phyloP scores from a whole-genome alignment of 1,139 yeast species.

The Pichia sp. region DNA sequence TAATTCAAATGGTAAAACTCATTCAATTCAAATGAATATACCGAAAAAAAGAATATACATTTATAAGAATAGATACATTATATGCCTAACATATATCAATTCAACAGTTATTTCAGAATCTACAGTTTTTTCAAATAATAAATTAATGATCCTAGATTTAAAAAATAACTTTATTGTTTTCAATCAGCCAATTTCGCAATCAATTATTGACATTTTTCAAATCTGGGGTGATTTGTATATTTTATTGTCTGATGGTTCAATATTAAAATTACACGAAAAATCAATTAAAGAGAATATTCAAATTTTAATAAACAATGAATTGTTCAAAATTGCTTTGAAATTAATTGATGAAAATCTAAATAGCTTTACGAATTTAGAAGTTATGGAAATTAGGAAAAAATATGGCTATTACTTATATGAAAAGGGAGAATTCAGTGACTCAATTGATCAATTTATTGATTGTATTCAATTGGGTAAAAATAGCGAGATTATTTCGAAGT shows the following conservation, averaged over 20 bases:
- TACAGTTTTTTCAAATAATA: conserved; percentile 33
- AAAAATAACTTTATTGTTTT: conserved; percentile 65
- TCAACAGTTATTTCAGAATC: conserved; percentile 24
- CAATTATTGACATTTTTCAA: conserved; percentile 49
- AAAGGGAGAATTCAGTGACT: conserved; percentile 57
- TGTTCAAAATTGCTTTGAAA: conserved; percentile 67
- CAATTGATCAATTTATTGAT: conserved; percentile 61
- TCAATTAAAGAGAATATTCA: conserved; percentile 62
- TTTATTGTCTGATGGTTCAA: conserved; percentile 67
- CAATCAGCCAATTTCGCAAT: conserved; percentile 59
- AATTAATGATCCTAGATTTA: conserved; percentile 61
- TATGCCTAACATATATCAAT: conserved; percentile 46
- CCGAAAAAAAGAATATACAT: conserved; percentile 50
- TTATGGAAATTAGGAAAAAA: conserved; percentile 51
- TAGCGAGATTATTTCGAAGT: conserved; percentile 73
- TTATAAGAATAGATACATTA: conserved; percentile 42
- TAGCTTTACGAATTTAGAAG: conserved; percentile 32
- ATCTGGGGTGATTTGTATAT: conserved; percentile 54
- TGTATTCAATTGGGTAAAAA: conserved; percentile 45
- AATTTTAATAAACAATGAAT: conserved; percentile 59
- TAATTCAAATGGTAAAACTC: conserved; percentile 48
- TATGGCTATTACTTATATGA: conserved; percentile 70
- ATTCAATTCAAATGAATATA: conserved; percentile 51
- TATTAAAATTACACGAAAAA: conserved; percentile 65
- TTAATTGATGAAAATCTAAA: conserved; percentile 42